Evolutionary conservation across 768 basidiomycete species (phyloP).

Genomic region (Trametes gibbosa): DNA sequence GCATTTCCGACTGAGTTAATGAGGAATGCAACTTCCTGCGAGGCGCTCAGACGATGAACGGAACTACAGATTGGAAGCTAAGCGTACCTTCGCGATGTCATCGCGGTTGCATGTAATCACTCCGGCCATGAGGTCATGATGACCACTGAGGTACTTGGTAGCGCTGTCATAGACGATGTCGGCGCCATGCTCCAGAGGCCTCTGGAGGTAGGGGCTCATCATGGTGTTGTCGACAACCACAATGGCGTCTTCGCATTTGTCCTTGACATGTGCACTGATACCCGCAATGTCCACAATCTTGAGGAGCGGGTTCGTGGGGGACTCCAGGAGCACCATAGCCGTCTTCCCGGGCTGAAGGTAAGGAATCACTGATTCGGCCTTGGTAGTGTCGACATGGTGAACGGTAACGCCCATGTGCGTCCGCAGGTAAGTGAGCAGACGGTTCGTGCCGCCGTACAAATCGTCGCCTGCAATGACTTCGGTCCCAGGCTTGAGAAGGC

Average conservation of each 20-base stretch:
- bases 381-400: conserved; percentile 91
- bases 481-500: conserved; percentile 92
- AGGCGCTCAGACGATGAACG: not conserved
- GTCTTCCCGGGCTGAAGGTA: conserved; percentile 72
- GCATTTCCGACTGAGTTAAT: conserved; percentile 95
- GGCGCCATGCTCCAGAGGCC: conserved; percentile 93
- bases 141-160: conserved; percentile 96
- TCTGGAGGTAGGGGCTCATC: conserved; percentile 98
- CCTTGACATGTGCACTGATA: conserved; percentile 83
- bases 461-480: conserved; percentile 97
- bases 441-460: conserved; percentile 96
- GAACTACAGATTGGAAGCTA: conserved; percentile 4
- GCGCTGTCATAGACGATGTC: conserved; percentile 98
- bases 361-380: conserved; percentile 58
- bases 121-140: conserved; percentile 99
- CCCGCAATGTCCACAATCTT: conserved; percentile 89
- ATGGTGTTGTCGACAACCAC: conserved; percentile 97
- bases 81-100: conserved; percentile 76
- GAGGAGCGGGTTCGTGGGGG: conserved; percentile 94
- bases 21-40: conserved; percentile 80
- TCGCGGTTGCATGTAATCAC: conserved; percentile 90
- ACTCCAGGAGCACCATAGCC: conserved; percentile 94
- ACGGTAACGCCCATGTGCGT: conserved; percentile 86
- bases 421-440: conserved; percentile 85
- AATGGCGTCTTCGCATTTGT: conserved; percentile 73